Evolutionary conservation across 768 basidiomycete genomes (phyloP).

Genomic region (Pulveroboletus frians): DNA sequence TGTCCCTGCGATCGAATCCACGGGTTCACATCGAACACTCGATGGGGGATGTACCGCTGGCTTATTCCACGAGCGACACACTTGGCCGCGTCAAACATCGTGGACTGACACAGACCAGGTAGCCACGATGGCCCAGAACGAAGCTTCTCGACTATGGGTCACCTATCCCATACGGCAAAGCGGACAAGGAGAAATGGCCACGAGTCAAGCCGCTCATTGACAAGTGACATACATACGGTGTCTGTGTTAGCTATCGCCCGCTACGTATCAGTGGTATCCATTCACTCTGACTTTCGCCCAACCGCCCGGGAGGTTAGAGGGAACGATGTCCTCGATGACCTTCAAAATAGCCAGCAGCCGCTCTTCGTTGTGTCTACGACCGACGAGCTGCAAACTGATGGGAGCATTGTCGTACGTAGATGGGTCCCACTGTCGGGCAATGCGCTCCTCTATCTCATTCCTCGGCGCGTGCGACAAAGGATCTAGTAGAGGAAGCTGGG

Average conservation of each 20-base stretch:
- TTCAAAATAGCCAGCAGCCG: conserved; percentile 41
- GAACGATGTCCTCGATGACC: conserved; percentile 32
- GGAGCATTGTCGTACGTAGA: conserved; percentile 40
- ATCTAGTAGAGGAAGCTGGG: conserved; percentile 8
- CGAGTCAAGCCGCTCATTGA: conserved; percentile 7
- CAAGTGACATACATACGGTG: conserved; percentile 3
- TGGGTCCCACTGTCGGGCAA: conserved; percentile 39
- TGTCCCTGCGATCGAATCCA: too few relatives aligned
- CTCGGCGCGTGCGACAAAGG: conserved; percentile 25
- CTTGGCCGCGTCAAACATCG: neutral
- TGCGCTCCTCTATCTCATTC: conserved; percentile 33
- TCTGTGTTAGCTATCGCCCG: neutral
- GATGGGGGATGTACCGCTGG: too few relatives aligned
- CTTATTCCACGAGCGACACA: too few relatives aligned
- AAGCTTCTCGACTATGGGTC: conserved; percentile 2
- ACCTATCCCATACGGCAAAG: conserved; percentile 8
- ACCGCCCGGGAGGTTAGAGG: conserved; percentile 12
- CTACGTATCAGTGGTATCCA: conserved; percentile 2
- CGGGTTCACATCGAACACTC: too few relatives aligned
- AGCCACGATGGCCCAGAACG: neutral
- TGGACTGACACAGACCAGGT: neutral
- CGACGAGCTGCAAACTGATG: conserved; percentile 45
- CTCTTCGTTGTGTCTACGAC: conserved; percentile 48
- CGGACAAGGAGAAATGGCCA: conserved; percentile 7
- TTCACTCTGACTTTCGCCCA: conserved; percentile 3